A percentile compares a stretch with the other conserved stretches of the same genome.
phyloP scores from a whole-genome alignment of 768 basidiomycete genomes.

The Cubamyces sp. region DNA sequence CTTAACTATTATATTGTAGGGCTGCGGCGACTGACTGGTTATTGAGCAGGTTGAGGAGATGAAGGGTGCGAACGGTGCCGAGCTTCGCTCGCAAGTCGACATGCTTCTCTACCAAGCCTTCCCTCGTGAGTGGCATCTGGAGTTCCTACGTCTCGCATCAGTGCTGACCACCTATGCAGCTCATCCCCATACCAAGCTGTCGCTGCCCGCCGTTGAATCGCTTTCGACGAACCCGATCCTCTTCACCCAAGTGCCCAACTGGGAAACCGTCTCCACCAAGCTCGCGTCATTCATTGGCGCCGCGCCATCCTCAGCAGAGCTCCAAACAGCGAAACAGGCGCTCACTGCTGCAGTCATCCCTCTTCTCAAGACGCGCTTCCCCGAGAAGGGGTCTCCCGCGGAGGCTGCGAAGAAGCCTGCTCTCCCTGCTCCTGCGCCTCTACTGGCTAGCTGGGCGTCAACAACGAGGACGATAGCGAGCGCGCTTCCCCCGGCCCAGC shows the following conservation, averaged over 20 bases:
- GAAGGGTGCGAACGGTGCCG: slow-evolving; percentile 70
- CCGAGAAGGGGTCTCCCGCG: slow-evolving; percentile 27
- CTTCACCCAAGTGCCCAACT: slow-evolving; percentile 69
- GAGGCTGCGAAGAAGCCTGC: slow-evolving; percentile 30
- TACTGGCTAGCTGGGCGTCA: slow-evolving; percentile 53
- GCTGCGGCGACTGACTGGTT: not conserved
- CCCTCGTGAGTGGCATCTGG: slow-evolving; percentile 59
- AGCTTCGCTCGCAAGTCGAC: slow-evolving; percentile 75
- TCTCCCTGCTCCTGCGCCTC: slow-evolving; percentile 37
- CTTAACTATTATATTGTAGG: not conserved
- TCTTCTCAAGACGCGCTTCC: slow-evolving; percentile 66
- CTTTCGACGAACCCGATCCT: slow-evolving; percentile 77
- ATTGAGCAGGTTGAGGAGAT: slow-evolving; percentile 63
- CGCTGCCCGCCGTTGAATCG: slow-evolving; percentile 61
- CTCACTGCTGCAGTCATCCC: slow-evolving; percentile 56
- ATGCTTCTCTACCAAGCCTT: slow-evolving; percentile 75
- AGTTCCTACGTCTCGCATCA: slow-evolving; percentile 17
- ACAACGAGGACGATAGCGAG: slow-evolving; percentile 47
- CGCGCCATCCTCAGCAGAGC: slow-evolving; percentile 37
- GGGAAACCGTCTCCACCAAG: slow-evolving; percentile 67
- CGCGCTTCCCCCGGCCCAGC: slow-evolving; percentile 52
- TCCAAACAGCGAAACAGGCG: slow-evolving; percentile 51
- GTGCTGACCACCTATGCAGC: slow-evolving; percentile 46
- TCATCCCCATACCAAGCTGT: slow-evolving; percentile 70
- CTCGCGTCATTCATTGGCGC: slow-evolving; percentile 64